These are phyloP conservation scores for Pilatotrama ljubarskyi DNA, from an alignment of 768 basidiomycete species.

Conservation along the genomic window DNA sequence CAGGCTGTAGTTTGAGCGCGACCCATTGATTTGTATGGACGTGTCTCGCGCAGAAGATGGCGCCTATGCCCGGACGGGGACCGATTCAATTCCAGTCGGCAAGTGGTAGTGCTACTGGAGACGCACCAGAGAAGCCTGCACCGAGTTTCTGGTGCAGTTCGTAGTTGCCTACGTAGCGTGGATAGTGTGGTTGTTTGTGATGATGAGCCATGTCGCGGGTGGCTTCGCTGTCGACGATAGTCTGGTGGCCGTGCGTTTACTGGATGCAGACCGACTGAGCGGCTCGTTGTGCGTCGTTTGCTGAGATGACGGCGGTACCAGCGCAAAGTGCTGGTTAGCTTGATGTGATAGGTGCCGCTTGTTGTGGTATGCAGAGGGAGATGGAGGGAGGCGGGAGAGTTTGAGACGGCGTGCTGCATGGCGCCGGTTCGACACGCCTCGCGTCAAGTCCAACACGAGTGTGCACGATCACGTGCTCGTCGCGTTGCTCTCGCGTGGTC, in stretches of 20 bases:
- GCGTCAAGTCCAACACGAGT: conserved; percentile 22
- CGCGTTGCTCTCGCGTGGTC: conserved; percentile 14
- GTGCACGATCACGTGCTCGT: conserved; percentile 16
- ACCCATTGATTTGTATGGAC: conserved; percentile 58
- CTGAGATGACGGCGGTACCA: background rate
- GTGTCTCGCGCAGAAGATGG: conserved; percentile 65
- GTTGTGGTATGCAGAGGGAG: background rate
- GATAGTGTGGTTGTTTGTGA: conserved; percentile 20
- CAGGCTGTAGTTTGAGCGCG: conserved; percentile 71
- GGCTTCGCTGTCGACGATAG: conserved; percentile 8
- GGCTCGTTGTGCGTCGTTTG: background rate
- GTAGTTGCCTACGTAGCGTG: conserved; percentile 56
- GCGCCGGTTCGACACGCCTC: conserved; percentile 6
- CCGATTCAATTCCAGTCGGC: background rate
- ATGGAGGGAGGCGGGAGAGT: conserved; percentile 3
- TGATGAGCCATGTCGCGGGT: background rate
- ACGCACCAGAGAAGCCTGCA: conserved; percentile 71
- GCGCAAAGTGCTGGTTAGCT: background rate
- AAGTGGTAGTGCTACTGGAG: background rate
- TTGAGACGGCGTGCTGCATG: background rate
- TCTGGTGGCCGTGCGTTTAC: conserved; percentile 3
- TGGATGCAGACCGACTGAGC: background rate
- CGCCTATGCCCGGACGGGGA: conserved; percentile 43
- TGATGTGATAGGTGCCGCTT: background rate
- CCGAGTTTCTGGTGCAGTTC: conserved; percentile 60